A percentile compares a stretch with the other conserved stretches of the same genome.
These are phyloP conservation scores for Orbilia oligospora DNA, from an alignment of 2,329 filamentous ascomycete species.

Conservation along the genomic window DNA sequence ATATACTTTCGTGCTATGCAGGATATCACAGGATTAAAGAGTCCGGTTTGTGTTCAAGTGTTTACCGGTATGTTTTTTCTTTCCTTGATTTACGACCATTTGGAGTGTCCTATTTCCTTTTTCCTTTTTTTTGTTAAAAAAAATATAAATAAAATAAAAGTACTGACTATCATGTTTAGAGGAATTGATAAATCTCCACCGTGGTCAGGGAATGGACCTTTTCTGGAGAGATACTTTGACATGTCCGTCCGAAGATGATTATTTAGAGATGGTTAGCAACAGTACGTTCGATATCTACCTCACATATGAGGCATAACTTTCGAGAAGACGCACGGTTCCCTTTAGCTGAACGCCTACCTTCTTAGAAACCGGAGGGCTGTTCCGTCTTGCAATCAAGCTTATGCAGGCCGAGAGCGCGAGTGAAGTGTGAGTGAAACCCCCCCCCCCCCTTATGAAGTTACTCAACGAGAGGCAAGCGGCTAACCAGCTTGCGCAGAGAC, in stretches of 20 bases:
- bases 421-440: conserved; percentile 36
- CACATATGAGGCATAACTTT: background rate
- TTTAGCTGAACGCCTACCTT: background rate
- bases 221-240: conserved; percentile 90
- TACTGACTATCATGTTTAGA: conserved; percentile 68
- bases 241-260: conserved; percentile 87
- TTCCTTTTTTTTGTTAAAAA: background rate
- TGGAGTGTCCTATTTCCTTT: too few species aligned
- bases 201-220: conserved; percentile 90
- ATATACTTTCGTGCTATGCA: conserved; percentile 85
- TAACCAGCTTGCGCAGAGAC: conserved; percentile 70
- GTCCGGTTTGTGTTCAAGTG: conserved; percentile 77
- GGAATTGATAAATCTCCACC: conserved; percentile 85
- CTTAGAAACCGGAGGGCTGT: conserved; percentile 82
- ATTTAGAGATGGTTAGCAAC: conserved; percentile 93
- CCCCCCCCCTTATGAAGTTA: too few species aligned
- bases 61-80: conserved; percentile 71
- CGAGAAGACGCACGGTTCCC: background rate
- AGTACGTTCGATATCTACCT: conserved; percentile 67
- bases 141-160: too few species aligned
- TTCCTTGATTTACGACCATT: background rate
- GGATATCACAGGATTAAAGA: conserved; percentile 79
- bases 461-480: background rate
- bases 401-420: conserved; percentile 81
- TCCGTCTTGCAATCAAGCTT: conserved; percentile 85